Base-by-base conservation (phyloP, 805 yeast species). In the Isabelozyma heimii region DNA sequence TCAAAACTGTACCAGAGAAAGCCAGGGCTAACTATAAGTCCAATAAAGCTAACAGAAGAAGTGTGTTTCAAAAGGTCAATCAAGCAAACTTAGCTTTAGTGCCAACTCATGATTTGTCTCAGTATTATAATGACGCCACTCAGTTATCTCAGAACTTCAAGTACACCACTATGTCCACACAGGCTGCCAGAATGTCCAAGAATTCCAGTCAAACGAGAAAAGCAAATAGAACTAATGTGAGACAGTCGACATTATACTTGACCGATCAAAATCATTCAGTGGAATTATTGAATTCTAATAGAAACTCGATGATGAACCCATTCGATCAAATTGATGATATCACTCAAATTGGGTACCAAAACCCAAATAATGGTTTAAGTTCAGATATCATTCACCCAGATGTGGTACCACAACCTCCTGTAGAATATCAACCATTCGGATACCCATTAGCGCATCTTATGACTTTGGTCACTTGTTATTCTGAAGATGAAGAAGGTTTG, bases 351-450 rank as follows among this genome's bases (percentile, higher is more conserved):
- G 35, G 35, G 10, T 30, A 30, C n/a, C 35, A 30, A 30, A 66
- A 57, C 35, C 59, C 68, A 7, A 64, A 79, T 6, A 73, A 71
- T 30, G 76, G 85, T 3, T 66, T 88, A 54, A 80, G 83, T 38
- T 73, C 84, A 2, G 82, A 80, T 46, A 62, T 83, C 14, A 78
- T 87, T 49, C 89, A 84, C 56, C 87, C 91, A 9, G 88, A 87
- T 60, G 88, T 83, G 27, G 87, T 91, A 13, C 89, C 96, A 1
- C 98, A 92, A 64, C 97, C 98, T 0, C 96, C 97, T 1, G 80
- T 84, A 14, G 87, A 81, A 51, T 91, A 83, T 72, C 91, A 88
- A 75, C 98, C 99, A 4, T 89, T 79, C 67, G 87, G 84, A 0
- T 89, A 73, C 58, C 97, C 99, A 13, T 77, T 94, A 57, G 74